Evolutionary conservation across 495 filamentous ascomycete genomes (phyloP), one percentile per base, ranked within the genome.

Genomic region (Alectoria sarmentosa): DNA sequence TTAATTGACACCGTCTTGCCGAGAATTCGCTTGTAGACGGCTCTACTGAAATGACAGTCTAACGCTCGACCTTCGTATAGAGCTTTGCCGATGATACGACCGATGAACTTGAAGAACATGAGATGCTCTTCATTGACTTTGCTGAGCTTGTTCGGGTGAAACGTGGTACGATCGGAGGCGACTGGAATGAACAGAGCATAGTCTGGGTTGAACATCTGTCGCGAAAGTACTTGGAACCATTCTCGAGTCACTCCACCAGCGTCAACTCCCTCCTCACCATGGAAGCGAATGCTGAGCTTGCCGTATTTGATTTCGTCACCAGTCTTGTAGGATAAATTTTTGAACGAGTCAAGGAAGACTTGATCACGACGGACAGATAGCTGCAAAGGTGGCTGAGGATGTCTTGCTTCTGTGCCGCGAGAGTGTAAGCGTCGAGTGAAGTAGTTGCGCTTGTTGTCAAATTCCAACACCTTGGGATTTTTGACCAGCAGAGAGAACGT

Each of bases 401-500:
- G 82, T 66, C 86, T 78, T 66, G 83, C 80, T 67, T 89, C 84
- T 17, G 82, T 81, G 10, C 78, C 80, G 62, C 92, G 90, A 42
- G 85, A 82, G 74, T 98, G 94, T 26, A 99, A 82, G 67, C 89
- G 90, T 54, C 95, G 89, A 74, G 84, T 97, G 79, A 99, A 99
- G 82, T 94, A 99, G 74, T 95, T 97, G 69, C 95, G 92, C 82
- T 99, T 99, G 78, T 98, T 99, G 74, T 99, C 94, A 71, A 99
- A 99, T 69, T 99, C 94, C 56, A 99, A 77, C 19, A 99, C 94
- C 82, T 97, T 98, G 55, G 94, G 95, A 71, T 99, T 99, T 79
- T 96, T 96, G 67, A 97, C 92, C 36, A 99, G 79, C 44, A 97
- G 79, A 11, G 92, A 92, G 76, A 99, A 96, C 19, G 92, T 95